Percentiles rank a stretch among this genome's conserved stretches.
These are phyloP conservation scores for Chytriomyces confervae DNA, from an alignment of 192 early-diverging fungal genomes.

Conservation along the genomic window DNA sequence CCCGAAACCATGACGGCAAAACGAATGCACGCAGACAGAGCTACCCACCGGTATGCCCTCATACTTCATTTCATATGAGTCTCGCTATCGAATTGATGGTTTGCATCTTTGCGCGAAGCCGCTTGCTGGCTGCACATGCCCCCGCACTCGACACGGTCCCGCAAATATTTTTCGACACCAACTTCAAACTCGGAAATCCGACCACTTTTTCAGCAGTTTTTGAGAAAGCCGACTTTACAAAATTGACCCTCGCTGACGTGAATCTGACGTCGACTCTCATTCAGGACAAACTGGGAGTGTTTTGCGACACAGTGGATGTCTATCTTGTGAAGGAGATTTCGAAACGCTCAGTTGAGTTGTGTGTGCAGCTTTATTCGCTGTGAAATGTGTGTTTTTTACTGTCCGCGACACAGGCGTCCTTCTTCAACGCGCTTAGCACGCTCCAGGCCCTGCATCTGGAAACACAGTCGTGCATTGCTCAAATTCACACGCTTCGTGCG, in stretches of 20 bases:
- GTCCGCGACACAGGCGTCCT: conserved; percentile 63
- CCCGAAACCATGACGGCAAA: conserved; percentile 6
- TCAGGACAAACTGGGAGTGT: conserved; percentile 89
- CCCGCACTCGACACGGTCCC: conserved; percentile 85
- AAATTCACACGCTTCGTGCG: conserved; percentile 81
- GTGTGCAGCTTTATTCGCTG: background rate
- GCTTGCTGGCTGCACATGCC: conserved; percentile 67
- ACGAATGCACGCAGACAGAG: conserved; percentile 33
- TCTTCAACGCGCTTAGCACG: conserved; percentile 93
- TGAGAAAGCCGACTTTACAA: conserved; percentile 70
- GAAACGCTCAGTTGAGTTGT: conserved; percentile 65
- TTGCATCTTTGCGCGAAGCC: conserved; percentile 17
- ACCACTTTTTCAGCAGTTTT: conserved; percentile 85
- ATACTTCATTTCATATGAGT: conserved; percentile 6
- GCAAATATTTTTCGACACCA: conserved; percentile 80
- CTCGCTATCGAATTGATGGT: background rate
- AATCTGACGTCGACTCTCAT: conserved; percentile 72
- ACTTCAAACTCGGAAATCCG: conserved; percentile 90
- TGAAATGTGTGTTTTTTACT: background rate
- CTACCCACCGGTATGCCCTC: conserved; percentile 17
- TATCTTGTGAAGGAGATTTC: conserved; percentile 96
- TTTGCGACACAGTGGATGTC: conserved; percentile 92
- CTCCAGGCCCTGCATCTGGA: conserved; percentile 92
- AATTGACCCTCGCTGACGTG: conserved; percentile 46
- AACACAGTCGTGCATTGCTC: conserved; percentile 83